A percentile compares a stretch with the other conserved stretches of the same genome.
These are phyloP conservation scores for Paraconiothyrium sp. DNA, from an alignment of 2,329 filamentous ascomycete genomes.

Conservation along the genomic window DNA sequence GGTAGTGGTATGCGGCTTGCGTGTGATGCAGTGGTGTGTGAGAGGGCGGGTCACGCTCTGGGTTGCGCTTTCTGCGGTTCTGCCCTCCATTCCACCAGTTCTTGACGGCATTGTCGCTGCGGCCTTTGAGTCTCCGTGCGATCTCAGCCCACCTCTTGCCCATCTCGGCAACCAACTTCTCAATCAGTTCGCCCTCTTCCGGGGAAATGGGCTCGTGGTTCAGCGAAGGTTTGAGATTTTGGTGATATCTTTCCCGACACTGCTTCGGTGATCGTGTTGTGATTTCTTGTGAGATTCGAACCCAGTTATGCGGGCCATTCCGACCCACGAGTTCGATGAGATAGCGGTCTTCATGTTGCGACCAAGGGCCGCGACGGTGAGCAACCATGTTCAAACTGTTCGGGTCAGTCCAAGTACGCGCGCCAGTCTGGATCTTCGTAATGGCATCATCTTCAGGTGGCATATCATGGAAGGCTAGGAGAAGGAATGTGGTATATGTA, in stretches of 20 bases:
- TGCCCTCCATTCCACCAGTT: conserved; percentile 98
- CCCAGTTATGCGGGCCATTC: conserved; percentile 87
- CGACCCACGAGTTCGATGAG: conserved; percentile 75
- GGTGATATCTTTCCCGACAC: conserved; percentile 92
- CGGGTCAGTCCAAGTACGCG: conserved; percentile 1
- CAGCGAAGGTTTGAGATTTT: conserved; percentile 88
- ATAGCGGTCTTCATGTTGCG: conserved; percentile 76
- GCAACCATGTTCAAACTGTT: conserved; percentile 52
- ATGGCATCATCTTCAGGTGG: neutral
- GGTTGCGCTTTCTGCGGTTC: conserved; percentile 72
- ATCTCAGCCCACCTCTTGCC: conserved; percentile 96
- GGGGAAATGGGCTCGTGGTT: conserved; percentile 80
- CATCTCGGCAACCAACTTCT: conserved; percentile 77
- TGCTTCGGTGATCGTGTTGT: conserved; percentile 87
- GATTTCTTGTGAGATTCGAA: conserved; percentile 80
- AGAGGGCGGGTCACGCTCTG: conserved; percentile 41
- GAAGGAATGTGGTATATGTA: neutral
- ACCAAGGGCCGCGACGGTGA: conserved; percentile 84
- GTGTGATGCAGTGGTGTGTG: conserved; percentile 44
- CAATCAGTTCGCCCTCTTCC: conserved; percentile 77
- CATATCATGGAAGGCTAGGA: conserved; percentile 5
- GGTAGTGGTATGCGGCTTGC: conserved; percentile 44
- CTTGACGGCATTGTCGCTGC: conserved; percentile 95
- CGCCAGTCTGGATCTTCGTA: neutral
- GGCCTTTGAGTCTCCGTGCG: conserved; percentile 79